Conservation (phyloP, 768 basidiomycete species). For the Podaxis rugospora region DNA sequence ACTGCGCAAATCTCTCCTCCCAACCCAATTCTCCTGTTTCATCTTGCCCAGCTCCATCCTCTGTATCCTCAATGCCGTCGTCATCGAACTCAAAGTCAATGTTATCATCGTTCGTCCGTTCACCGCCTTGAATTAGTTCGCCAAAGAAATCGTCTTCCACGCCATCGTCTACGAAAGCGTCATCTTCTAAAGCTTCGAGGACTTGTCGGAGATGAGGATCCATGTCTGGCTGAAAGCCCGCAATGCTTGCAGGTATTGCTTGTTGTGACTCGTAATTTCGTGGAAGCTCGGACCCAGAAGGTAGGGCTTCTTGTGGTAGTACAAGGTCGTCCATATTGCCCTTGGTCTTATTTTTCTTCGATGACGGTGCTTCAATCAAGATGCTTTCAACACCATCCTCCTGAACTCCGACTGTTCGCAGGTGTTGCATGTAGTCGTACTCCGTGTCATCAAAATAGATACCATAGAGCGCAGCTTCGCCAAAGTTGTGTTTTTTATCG, state of each 20-base stretch:
- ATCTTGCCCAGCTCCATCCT: constrained; percentile 14
- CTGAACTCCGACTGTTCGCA: constrained; percentile 69
- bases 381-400: constrained; percentile 81
- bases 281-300: constrained; percentile 72
- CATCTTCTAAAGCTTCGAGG: constrained; percentile 92
- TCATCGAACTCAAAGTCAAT: constrained; percentile 67
- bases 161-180: constrained; percentile 83
- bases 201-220: constrained; percentile 92
- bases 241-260: constrained; percentile 74
- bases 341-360: constrained; percentile 29
- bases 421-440: constrained; percentile 98
- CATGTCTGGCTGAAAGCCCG: constrained; percentile 94
- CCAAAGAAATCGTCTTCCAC: constrained; percentile 75
- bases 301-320: constrained; percentile 66
- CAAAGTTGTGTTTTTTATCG: constrained; percentile 54
- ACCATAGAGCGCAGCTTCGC: constrained; percentile 87
- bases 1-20: constrained; percentile 78
- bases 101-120: constrained; percentile 56
- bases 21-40: constrained; percentile 45
- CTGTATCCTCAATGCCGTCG: constrained; percentile 26
- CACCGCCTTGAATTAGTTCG: constrained; percentile 68
- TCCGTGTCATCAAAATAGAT: constrained; percentile 93
- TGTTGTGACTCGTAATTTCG: constrained; percentile 72
- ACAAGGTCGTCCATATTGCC: constrained; percentile 43
- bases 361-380: constrained; percentile 69